These are phyloP conservation scores for Penicillium sp. DNA, from an alignment of 2,329 filamentous ascomycete species.

Conservation along the genomic window DNA sequence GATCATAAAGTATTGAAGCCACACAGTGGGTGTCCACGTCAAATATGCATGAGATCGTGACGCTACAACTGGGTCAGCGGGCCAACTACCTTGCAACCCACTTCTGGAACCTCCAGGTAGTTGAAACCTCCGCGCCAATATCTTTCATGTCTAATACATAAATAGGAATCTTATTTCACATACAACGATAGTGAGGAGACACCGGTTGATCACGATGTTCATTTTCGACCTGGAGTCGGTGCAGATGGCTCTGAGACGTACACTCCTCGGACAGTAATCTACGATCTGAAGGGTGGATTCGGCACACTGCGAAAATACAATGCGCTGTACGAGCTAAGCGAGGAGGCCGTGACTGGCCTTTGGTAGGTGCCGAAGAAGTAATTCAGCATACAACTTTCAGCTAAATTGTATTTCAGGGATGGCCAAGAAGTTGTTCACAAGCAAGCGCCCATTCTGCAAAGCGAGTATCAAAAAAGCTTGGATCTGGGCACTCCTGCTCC, in stretches of 20 bases:
- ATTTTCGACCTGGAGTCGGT: conserved; percentile 80
- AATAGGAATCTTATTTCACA: conserved; percentile 93
- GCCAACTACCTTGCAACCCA: conserved; percentile 93
- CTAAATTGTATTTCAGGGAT: conserved; percentile 51
- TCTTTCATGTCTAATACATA: conserved; percentile 9
- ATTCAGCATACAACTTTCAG: no score
- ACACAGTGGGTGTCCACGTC: not conserved
- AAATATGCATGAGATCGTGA: conserved; percentile 89
- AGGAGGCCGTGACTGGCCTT: conserved; percentile 35
- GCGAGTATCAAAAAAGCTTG: conserved; percentile 74
- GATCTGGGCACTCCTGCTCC: conserved; percentile 67
- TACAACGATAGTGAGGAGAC: conserved; percentile 68
- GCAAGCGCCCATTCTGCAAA: conserved; percentile 65
- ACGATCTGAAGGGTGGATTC: conserved; percentile 92
- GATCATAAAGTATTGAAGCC: not conserved
- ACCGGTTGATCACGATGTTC: conserved; percentile 76
- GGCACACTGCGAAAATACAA: conserved; percentile 85
- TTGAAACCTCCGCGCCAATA: conserved; percentile 1
- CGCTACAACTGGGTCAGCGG: conserved; percentile 86
- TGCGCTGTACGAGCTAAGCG: conserved; percentile 70
- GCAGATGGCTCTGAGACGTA: conserved; percentile 86
- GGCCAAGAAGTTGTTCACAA: conserved; percentile 67
- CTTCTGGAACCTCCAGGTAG: conserved; percentile 93
- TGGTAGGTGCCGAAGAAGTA: conserved; percentile 39
- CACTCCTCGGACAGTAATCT: conserved; percentile 85